phyloP scores from a whole-genome alignment of 495 filamentous ascomycete species.

The Pyrenopolyporus hunteri region DNA sequence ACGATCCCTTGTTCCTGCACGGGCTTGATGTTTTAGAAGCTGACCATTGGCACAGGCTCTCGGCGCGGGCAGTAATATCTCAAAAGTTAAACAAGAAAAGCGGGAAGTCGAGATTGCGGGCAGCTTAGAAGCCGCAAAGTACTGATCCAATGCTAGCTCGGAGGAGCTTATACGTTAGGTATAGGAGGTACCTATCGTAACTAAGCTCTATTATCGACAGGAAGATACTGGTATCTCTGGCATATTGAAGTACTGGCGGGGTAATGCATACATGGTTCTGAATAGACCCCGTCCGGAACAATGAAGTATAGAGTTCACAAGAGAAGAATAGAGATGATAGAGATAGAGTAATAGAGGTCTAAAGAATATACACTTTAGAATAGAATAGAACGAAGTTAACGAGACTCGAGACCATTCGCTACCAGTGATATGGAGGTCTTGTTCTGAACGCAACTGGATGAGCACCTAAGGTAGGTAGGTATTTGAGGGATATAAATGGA shows the following conservation, averaged over 20 bases:
- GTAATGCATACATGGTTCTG: slow-evolving; percentile 7
- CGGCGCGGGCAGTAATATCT: slow-evolving; percentile 32
- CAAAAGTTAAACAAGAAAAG: slow-evolving; percentile 21
- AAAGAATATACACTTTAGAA: slow-evolving; percentile 10
- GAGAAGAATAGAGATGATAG: slow-evolving; percentile 8
- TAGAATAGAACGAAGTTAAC: slow-evolving; percentile 3
- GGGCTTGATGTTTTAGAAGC: not conserved
- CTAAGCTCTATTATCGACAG: not conserved
- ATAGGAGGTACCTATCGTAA: slow-evolving; percentile 3
- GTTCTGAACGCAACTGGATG: too few species aligned
- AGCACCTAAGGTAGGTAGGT: too few species aligned
- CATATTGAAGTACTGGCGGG: slow-evolving; percentile 6
- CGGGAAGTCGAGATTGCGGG: slow-evolving; percentile 12
- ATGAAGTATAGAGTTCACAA: slow-evolving; percentile 10
- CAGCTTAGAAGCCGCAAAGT: slow-evolving; percentile 20
- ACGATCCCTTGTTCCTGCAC: slow-evolving; percentile 1
- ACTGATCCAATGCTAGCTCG: slow-evolving; percentile 11
- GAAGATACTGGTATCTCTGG: slow-evolving; percentile 11
- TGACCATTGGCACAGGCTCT: slow-evolving; percentile 33
- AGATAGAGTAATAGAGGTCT: slow-evolving; percentile 6
- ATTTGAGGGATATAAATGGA: too few species aligned
- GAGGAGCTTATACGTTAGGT: not conserved
- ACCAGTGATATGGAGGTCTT: too few species aligned
- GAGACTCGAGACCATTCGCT: not conserved
- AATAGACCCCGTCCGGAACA: not conserved